Conservation (phyloP, 2,329 filamentous ascomycete species). For the Myriosclerotinia curreyana region DNA sequence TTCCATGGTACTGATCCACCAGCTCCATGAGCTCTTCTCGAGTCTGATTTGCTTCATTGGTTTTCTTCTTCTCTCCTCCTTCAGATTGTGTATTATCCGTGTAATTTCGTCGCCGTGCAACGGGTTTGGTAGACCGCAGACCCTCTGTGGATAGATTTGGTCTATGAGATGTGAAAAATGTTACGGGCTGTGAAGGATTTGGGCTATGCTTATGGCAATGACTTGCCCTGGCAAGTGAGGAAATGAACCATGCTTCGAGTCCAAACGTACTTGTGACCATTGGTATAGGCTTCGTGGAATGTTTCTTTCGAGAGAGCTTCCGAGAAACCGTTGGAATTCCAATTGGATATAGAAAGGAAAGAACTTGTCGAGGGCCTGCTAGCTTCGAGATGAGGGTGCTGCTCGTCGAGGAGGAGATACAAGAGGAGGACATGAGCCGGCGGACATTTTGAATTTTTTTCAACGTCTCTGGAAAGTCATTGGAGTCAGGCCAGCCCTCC, state of each 20-base stretch:
- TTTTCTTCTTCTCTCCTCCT: slow-evolving; percentile 8
- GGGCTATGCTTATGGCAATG: slow-evolving; percentile 34
- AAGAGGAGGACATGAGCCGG: slow-evolving; percentile 62
- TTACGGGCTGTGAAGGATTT: slow-evolving; percentile 22
- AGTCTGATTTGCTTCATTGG: slow-evolving; percentile 28
- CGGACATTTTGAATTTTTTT: slow-evolving; percentile 53
- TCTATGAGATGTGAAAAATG: slow-evolving; percentile 30
- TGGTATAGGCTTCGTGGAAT: slow-evolving; percentile 9
- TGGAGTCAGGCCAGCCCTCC: slow-evolving; percentile 23
- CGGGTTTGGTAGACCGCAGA: slow-evolving; percentile 14
- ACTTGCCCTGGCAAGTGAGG: slow-evolving; percentile 36
- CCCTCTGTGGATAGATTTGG: slow-evolving; percentile 23
- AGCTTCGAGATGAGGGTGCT: slow-evolving; percentile 48
- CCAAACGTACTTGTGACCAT: slow-evolving; percentile 25
- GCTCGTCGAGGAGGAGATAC: slow-evolving; percentile 49
- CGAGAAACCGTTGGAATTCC: slow-evolving; percentile 23
- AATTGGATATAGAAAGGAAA: slow-evolving; percentile 38
- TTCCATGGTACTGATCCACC: slow-evolving; percentile 50
- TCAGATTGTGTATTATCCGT: slow-evolving; percentile 18
- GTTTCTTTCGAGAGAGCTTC: slow-evolving; percentile 10
- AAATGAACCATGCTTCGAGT: slow-evolving; percentile 40
- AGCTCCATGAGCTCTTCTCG: slow-evolving; percentile 51
- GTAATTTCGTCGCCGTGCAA: slow-evolving; percentile 27
- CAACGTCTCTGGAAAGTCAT: slow-evolving; percentile 32
- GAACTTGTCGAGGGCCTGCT: slow-evolving; percentile 40